phyloP scores from a whole-genome alignment of 768 basidiomycete genomes.

The Auricularia heimuer region DNA sequence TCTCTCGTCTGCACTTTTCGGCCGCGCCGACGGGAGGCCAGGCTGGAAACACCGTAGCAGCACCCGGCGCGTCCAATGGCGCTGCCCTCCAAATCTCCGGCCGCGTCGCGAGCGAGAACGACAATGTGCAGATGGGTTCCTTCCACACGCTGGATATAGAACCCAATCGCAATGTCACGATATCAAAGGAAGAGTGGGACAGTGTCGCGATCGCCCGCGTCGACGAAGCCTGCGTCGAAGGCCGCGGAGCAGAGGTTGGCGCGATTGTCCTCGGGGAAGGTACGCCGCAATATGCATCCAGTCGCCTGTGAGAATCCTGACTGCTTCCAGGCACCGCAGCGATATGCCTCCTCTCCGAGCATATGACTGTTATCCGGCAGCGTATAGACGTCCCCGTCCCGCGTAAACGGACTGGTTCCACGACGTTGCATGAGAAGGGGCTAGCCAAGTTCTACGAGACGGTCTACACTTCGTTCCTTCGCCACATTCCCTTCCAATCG shows the following conservation, averaged over 20 bases:
- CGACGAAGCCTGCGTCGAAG: constrained; percentile 84
- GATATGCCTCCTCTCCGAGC: constrained; percentile 90
- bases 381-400: constrained; percentile 84
- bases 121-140: constrained; percentile 83
- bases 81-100: constrained; percentile 74
- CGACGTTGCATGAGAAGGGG: constrained; percentile 88
- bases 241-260: constrained; percentile 90
- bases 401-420: constrained; percentile 74
- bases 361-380: constrained; percentile 91
- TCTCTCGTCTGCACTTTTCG: constrained; percentile 72
- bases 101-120: constrained; percentile 75
- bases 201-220: constrained; percentile 74
- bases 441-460: constrained; percentile 73
- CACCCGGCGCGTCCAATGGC: constrained; percentile 21
- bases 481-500: constrained; percentile 80
- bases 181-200: constrained; percentile 94
- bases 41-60: constrained; percentile 34
- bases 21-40: constrained; percentile 26
- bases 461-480: constrained; percentile 75
- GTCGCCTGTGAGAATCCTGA: background rate
- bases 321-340: constrained; percentile 57
- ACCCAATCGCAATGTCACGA: constrained; percentile 77
- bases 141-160: constrained; percentile 94
- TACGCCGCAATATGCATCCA: no score
- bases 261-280: constrained; percentile 95